These are phyloP conservation scores for Tolypocladium nubicola DNA, from an alignment of 2,329 filamentous ascomycete species.

Conservation along the genomic window DNA sequence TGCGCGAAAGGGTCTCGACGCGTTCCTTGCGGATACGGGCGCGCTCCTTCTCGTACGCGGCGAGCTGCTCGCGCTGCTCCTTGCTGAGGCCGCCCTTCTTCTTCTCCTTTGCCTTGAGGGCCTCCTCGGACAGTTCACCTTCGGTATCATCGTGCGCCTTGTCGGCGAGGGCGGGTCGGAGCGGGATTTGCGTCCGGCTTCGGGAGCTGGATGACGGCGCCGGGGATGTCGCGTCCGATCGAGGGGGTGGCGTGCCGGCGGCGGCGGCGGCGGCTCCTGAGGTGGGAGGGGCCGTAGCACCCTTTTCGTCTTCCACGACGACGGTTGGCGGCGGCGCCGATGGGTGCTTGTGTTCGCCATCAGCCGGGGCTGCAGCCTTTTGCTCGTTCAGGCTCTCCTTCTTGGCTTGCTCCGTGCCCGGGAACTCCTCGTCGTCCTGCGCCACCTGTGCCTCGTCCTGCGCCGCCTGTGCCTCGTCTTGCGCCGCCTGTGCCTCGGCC, in stretches of 20 bases:
- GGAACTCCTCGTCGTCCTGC: constrained; percentile 38
- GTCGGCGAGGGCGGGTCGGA: constrained; percentile 81
- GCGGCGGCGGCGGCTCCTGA: constrained; percentile 9
- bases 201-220: constrained; percentile 31
- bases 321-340: constrained; percentile 23
- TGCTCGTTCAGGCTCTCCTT: constrained; percentile 41
- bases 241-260: constrained; percentile 16
- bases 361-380: constrained; percentile 17
- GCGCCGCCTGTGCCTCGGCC: constrained; percentile 36
- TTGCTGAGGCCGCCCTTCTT: constrained; percentile 80
- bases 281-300: constrained; percentile 8
- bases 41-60: constrained; percentile 80
- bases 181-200: constrained; percentile 49
- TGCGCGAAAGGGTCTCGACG: constrained; percentile 71
- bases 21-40: constrained; percentile 78
- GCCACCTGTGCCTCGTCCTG: constrained; percentile 31
- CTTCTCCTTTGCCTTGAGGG: constrained; percentile 49
- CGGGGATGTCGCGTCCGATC: constrained; percentile 25
- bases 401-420: constrained; percentile 45
- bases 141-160: constrained; percentile 59
- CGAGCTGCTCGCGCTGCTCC: constrained; percentile 87
- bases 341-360: constrained; percentile 8
- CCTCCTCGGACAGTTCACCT: constrained; percentile 55
- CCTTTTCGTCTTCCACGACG: constrained; percentile 28
- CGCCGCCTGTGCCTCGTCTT: constrained; percentile 32